These are phyloP conservation scores for Syzygium aromaticum DNA, from an alignment of 345 rosid genomes.

Conservation along the genomic window DNA sequence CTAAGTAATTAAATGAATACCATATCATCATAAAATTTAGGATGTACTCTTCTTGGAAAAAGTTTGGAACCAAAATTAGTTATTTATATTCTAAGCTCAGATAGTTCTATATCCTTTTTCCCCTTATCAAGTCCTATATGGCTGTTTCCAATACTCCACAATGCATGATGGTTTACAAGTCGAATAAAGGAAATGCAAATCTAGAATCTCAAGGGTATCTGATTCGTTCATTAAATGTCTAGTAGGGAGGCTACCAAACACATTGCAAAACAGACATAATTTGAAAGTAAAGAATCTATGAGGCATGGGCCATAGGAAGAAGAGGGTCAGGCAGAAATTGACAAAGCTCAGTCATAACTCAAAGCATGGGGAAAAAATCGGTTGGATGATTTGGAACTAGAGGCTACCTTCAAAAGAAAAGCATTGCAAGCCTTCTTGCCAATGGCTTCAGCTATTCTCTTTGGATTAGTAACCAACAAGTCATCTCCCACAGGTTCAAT, in stretches of 20 bases:
- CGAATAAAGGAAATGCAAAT: background rate
- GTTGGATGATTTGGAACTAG: background rate
- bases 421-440: constrained; percentile 87
- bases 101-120: background rate
- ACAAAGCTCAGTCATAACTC: background rate
- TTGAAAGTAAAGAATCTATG: background rate
- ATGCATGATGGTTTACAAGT: background rate
- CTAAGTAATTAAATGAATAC: background rate
- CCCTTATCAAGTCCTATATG: background rate
- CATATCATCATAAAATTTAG: background rate
- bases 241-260: background rate
- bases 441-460: constrained; percentile 89
- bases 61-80: background rate
- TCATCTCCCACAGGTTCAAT: constrained; percentile 95
- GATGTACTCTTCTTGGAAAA: background rate
- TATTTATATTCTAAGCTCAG: background rate
- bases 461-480: constrained; percentile 93
- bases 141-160: background rate
- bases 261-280: background rate
- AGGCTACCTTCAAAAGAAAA: constrained; percentile 69
- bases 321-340: background rate
- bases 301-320: background rate
- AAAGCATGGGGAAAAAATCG: background rate
- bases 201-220: background rate
- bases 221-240: background rate